Conservation (phyloP, 805 yeast genomes). For the Saccharomycopsis sp. region DNA sequence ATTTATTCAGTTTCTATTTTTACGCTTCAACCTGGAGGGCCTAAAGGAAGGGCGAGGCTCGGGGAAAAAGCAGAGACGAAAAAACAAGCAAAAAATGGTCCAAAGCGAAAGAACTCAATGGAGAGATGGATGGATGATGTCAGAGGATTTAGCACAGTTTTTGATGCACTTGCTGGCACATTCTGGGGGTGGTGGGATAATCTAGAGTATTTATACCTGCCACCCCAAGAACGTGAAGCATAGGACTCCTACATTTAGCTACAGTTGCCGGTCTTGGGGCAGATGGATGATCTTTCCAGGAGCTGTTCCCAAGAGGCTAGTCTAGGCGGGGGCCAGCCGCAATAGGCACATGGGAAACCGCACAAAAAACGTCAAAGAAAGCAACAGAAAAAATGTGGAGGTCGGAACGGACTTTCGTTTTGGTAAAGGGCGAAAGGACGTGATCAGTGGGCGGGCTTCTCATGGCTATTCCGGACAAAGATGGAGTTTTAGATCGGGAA, state of each 20-base stretch:
- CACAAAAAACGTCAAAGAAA: not conserved
- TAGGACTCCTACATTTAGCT: not conserved
- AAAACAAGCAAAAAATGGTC: too few species aligned
- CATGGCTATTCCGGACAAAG: too few species aligned
- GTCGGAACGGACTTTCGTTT: not conserved
- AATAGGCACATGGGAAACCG: too few species aligned
- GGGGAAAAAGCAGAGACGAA: not conserved
- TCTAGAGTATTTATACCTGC: not conserved
- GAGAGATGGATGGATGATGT: not conserved
- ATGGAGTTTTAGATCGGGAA: too few species aligned
- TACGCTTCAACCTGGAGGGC: not conserved
- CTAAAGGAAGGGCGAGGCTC: not conserved
- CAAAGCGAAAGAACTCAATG: not conserved
- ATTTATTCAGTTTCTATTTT: not conserved
- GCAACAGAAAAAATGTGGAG: not conserved
- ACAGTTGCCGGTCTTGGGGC: not conserved
- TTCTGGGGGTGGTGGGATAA: not conserved
- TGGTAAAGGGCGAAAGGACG: not conserved
- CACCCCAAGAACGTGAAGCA: too few species aligned
- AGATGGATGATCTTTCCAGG: not conserved
- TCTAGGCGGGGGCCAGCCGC: not conserved
- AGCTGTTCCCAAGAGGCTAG: not conserved
- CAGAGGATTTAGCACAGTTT: not conserved
- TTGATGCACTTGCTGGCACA: too few species aligned
- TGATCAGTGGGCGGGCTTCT: too few species aligned